Conservation (phyloP, 2,329 filamentous ascomycete species). For the Aspergillus pseudonomiae region DNA sequence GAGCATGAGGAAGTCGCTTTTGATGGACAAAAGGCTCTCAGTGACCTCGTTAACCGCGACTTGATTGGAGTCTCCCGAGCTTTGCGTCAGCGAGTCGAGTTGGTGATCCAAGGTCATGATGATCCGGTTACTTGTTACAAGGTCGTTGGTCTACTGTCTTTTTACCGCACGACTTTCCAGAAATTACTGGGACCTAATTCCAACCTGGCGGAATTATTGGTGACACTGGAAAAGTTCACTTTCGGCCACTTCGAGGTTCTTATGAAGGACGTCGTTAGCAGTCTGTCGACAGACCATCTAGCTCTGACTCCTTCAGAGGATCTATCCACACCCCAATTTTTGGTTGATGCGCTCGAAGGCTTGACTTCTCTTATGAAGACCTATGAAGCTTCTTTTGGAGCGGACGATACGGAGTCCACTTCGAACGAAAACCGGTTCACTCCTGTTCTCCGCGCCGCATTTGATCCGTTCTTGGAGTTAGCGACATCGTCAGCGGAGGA, state of each 20-base stretch:
- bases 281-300: constrained; percentile 72
- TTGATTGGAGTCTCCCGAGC: constrained; percentile 78
- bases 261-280: constrained; percentile 70
- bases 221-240: constrained; percentile 72
- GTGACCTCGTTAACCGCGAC: constrained; percentile 84
- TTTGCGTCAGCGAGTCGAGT: constrained; percentile 86
- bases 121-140: constrained; percentile 88
- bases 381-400: constrained; percentile 75
- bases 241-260: constrained; percentile 80
- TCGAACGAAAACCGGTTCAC: constrained; percentile 71
- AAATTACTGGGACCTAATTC: constrained; percentile 74
- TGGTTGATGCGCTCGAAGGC: constrained; percentile 77
- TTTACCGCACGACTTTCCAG: constrained; percentile 84
- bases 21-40: constrained; percentile 78
- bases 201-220: constrained; percentile 69
- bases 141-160: constrained; percentile 82
- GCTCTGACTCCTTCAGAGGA: constrained; percentile 71
- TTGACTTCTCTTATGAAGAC: constrained; percentile 79
- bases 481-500: constrained; percentile 55
- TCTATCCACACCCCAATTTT: constrained; percentile 76
- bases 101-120: constrained; percentile 90
- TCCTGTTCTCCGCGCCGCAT: constrained; percentile 72
- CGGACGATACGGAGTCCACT: constrained; percentile 46
- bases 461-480: constrained; percentile 81
- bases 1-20: constrained; percentile 64